These are phyloP conservation scores for Suillus discolor DNA, from an alignment of 768 basidiomycete genomes.

Conservation along the genomic window DNA sequence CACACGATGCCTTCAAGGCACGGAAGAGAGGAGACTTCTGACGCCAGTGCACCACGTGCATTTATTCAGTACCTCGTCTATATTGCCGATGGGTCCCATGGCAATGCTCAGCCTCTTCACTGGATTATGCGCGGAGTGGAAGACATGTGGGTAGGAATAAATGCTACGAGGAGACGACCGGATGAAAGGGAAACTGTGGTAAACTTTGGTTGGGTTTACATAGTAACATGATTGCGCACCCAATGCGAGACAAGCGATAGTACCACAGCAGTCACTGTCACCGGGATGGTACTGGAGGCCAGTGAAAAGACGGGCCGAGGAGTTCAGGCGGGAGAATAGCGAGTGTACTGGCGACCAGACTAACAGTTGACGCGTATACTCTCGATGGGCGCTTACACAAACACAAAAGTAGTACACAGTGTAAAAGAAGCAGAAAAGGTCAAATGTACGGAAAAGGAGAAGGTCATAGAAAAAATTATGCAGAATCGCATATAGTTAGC, in stretches of 20 bases:
- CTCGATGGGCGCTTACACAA: not conserved
- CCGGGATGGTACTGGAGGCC: constrained; percentile 26
- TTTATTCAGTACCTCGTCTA: constrained; percentile 32
- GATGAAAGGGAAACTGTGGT: constrained; percentile 39
- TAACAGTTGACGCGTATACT: not conserved
- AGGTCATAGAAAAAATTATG: not conserved
- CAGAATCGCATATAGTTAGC: not conserved
- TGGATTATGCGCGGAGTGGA: constrained; percentile 16
- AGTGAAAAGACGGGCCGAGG: constrained; percentile 35
- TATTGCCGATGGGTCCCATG: constrained; percentile 35
- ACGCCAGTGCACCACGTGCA: constrained; percentile 33
- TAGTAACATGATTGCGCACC: constrained; percentile 33
- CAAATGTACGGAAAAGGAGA: not conserved
- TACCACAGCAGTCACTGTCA: constrained; percentile 26
- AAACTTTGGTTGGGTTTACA: constrained; percentile 33
- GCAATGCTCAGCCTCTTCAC: constrained; percentile 40
- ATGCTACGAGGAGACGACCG: constrained; percentile 31
- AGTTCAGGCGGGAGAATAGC: constrained; percentile 36
- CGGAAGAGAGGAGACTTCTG: constrained; percentile 36
- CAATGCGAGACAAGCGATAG: constrained; percentile 39
- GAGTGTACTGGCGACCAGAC: not conserved
- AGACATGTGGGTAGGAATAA: constrained; percentile 29
- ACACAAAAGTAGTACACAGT: not conserved
- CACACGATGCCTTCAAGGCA: constrained; percentile 16
- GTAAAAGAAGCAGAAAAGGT: not conserved